A percentile compares a stretch with the other conserved stretches of the same genome.
These are phyloP conservation scores for Ogataea populi-albae DNA, from an alignment of 805 yeast species.

Conservation along the genomic window DNA sequence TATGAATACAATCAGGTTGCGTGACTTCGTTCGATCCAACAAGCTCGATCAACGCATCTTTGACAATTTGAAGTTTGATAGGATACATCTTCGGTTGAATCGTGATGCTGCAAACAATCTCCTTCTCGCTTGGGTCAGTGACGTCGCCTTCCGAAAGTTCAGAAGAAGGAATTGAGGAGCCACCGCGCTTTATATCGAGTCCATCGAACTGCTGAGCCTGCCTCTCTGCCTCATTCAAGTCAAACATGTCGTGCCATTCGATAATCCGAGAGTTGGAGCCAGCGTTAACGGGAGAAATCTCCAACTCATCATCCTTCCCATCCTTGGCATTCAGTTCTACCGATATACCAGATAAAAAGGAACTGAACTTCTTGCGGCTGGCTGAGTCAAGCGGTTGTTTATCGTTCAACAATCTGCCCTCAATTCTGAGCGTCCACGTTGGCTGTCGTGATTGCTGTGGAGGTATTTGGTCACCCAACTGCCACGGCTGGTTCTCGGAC, in stretches of 20 bases:
- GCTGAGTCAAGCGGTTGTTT: slow-evolving; percentile 46
- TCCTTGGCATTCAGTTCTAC: slow-evolving; percentile 57
- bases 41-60: slow-evolving; percentile 59
- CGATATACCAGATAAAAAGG: slow-evolving; percentile 79
- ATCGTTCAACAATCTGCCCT: slow-evolving; percentile 68
- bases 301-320: slow-evolving; percentile 24
- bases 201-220: slow-evolving; percentile 69
- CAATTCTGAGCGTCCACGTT: slow-evolving; percentile 83
- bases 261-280: slow-evolving; percentile 46
- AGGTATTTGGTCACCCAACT: slow-evolving; percentile 27
- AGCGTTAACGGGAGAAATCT: slow-evolving; percentile 23
- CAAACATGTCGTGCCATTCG: slow-evolving; percentile 84
- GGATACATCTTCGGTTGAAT: slow-evolving; percentile 80
- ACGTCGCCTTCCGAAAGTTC: slow-evolving; percentile 24
- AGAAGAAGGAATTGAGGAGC: slow-evolving; percentile 37
- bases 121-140: slow-evolving; percentile 34
- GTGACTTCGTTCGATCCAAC: slow-evolving; percentile 77
- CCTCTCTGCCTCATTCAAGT: slow-evolving; percentile 30
- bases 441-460: slow-evolving; percentile 33
- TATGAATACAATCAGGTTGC: slow-evolving; percentile 70
- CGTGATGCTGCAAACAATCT: slow-evolving; percentile 66
- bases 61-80: slow-evolving; percentile 59
- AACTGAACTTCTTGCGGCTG: slow-evolving; percentile 61
- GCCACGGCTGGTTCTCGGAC: slow-evolving; percentile 90
- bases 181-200: slow-evolving; percentile 79